These are phyloP conservation scores for Sonneratia caseolaris DNA, from an alignment of 345 rosid species.

Conservation along the genomic window DNA sequence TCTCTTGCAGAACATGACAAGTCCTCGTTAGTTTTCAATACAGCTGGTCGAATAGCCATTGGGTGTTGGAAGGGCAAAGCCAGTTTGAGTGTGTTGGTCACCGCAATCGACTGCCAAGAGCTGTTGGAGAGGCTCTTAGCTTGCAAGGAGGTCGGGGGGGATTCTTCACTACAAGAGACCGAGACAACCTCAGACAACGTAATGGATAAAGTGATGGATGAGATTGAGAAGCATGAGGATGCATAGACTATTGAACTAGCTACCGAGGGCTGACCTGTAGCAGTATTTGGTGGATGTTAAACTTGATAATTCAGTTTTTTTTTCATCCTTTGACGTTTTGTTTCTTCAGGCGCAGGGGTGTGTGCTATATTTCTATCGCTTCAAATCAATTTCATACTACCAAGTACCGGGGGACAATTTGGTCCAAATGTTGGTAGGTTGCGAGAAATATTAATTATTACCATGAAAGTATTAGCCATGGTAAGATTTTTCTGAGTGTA, in stretches of 20 bases:
- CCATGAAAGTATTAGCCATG: too few species aligned
- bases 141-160: slow-evolving; percentile 26
- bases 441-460: too few species aligned
- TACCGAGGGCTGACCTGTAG: background rate
- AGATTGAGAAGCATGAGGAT: slow-evolving; percentile 1
- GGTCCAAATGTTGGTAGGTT: too few species aligned
- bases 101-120: slow-evolving; percentile 73
- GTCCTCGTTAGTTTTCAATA: background rate
- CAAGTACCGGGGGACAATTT: too few species aligned
- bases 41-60: slow-evolving; percentile 51
- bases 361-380: too few species aligned
- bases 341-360: too few species aligned
- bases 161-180: slow-evolving; percentile 15
- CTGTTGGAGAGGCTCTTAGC: slow-evolving; percentile 54
- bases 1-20: background rate
- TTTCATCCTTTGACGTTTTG: too few species aligned
- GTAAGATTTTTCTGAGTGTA: too few species aligned
- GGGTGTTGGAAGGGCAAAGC: slow-evolving; percentile 92
- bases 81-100: slow-evolving; percentile 76
- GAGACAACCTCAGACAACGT: slow-evolving; percentile 2
- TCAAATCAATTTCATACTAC: too few species aligned
- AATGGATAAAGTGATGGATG: slow-evolving; percentile 11
- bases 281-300: background rate
- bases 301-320: too few species aligned
- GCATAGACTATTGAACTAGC: background rate